Percentiles rank a stretch among this genome's conserved stretches.
Conservation (phyloP, 2,329 filamentous ascomycete species). For the Xylaria sp. region DNA sequence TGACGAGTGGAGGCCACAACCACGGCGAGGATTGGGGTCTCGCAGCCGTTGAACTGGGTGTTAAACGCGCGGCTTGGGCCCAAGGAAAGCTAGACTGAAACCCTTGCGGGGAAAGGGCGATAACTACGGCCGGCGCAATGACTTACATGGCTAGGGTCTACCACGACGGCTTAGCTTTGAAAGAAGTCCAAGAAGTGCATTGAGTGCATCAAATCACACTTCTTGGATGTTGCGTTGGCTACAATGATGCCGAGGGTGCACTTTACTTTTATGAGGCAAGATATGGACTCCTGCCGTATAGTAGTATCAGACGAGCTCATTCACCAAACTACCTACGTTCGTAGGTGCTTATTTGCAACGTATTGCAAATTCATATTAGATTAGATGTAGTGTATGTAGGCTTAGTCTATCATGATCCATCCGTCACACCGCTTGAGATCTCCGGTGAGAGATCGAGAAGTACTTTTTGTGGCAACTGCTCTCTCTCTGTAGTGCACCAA, state of each 20-base stretch:
- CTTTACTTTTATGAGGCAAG: not conserved
- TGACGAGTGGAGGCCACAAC: constrained; percentile 79
- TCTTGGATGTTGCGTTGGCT: constrained; percentile 7
- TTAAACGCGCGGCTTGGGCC: constrained; percentile 86
- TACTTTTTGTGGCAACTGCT: constrained; percentile 18
- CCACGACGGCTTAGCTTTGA: not conserved
- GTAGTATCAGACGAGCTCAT: not conserved
- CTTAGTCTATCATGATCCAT: constrained; percentile 47
- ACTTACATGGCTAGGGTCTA: constrained; percentile 3
- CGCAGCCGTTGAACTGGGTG: constrained; percentile 92
- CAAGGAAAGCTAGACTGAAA: constrained; percentile 69
- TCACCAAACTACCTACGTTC: not conserved
- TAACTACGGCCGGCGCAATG: not conserved
- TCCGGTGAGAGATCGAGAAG: constrained; percentile 25
- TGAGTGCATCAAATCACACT: not conserved
- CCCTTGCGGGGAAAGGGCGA: not conserved
- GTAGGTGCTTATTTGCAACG: constrained; percentile 28
- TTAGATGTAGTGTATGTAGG: constrained; percentile 47
- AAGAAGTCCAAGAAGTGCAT: not conserved
- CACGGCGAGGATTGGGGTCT: constrained; percentile 97
- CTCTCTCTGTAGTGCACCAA: constrained; percentile 12
- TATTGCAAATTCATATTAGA: constrained; percentile 47
- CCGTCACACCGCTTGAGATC: constrained; percentile 32
- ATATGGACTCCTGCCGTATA: not conserved
- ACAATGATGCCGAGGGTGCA: not conserved